Percentiles rank a stretch among this genome's conserved stretches.
These are phyloP conservation scores for Rhododendron williamsianum DNA, from an alignment of 148 eudicot species.

Conservation along the genomic window DNA sequence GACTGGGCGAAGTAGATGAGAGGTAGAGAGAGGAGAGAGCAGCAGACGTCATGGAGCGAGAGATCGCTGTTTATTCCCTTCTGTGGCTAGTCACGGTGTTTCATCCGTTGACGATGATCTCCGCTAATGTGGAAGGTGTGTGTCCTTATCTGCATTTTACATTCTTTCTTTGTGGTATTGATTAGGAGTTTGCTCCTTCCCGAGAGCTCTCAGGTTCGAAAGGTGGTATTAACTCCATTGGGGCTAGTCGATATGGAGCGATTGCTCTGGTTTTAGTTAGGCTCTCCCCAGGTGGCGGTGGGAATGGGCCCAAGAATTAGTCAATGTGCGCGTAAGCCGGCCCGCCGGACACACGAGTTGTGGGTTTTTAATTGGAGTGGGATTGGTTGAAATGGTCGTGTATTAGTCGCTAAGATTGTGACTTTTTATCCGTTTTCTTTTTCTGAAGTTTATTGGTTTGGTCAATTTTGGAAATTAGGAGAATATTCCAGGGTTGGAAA, in stretches of 20 bases:
- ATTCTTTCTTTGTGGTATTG: neutral
- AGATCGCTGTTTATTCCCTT: slow-evolving; percentile 18
- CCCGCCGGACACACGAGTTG: no score
- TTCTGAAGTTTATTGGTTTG: neutral
- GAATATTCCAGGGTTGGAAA: neutral
- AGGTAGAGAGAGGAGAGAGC: slow-evolving; percentile 6
- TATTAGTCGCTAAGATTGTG: neutral
- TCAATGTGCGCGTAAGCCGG: no score
- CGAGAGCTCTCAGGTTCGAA: no score
- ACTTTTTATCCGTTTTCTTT: neutral
- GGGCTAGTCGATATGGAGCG: no score
- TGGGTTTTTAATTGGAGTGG: neutral
- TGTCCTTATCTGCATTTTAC: neutral
- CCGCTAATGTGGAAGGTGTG: slow-evolving; percentile 67
- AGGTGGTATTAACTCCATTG: no score
- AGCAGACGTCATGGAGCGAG: slow-evolving; percentile 29
- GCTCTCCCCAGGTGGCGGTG: no score
- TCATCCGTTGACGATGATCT: slow-evolving; percentile 30
- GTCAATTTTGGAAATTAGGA: neutral
- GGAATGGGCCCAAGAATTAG: no score
- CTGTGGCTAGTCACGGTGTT: slow-evolving; percentile 30
- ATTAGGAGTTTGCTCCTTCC: neutral
- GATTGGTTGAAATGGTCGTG: neutral
- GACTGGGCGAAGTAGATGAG: slow-evolving; percentile 14
- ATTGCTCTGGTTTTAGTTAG: no score